A percentile compares a stretch with the other conserved stretches of the same genome.
Evolutionary conservation across 495 filamentous ascomycete genomes (phyloP).

Genomic region (Xylaria nigripes): DNA sequence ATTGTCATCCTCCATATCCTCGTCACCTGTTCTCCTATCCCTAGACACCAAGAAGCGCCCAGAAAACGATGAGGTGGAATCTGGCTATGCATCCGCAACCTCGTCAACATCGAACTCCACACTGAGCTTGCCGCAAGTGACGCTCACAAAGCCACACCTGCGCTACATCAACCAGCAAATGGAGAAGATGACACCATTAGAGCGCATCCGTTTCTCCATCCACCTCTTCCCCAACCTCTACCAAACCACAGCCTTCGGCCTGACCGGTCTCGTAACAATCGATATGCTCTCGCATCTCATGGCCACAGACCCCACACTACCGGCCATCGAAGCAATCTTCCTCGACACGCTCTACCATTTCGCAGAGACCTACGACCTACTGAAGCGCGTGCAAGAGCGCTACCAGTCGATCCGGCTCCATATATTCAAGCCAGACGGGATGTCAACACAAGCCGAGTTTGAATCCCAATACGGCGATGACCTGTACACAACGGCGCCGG

Average conservation of each 20-base stretch:
- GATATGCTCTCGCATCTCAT: conserved; percentile 91
- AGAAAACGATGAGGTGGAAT: conserved; percentile 52
- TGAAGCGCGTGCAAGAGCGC: conserved; percentile 63
- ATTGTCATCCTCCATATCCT: conserved; percentile 23
- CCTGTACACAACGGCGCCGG: conserved; percentile 77
- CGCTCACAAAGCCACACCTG: conserved; percentile 83
- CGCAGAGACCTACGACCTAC: conserved; percentile 73
- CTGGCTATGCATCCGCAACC: conserved; percentile 76
- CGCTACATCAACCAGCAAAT: conserved; percentile 84
- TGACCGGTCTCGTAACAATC: conserved; percentile 86
- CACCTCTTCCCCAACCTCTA: conserved; percentile 83
- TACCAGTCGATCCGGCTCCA: conserved; percentile 78
- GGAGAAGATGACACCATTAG: conserved; percentile 64
- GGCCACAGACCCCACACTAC: conserved; percentile 51
- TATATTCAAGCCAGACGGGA: conserved; percentile 75
- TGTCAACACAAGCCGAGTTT: conserved; percentile 64
- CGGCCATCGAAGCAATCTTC: conserved; percentile 83
- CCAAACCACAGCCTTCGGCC: conserved; percentile 95
- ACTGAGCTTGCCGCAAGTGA: conserved; percentile 55
- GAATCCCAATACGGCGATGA: conserved; percentile 69
- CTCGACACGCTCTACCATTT: conserved; percentile 97
- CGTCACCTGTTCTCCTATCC: conserved; percentile 25
- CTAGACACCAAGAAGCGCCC: conserved; percentile 8
- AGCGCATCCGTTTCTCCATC: conserved; percentile 87
- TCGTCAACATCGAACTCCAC: conserved; percentile 50